Base-by-base conservation (phyloP, 1,139 yeast genomes). In the Kazachstania sp. region DNA sequence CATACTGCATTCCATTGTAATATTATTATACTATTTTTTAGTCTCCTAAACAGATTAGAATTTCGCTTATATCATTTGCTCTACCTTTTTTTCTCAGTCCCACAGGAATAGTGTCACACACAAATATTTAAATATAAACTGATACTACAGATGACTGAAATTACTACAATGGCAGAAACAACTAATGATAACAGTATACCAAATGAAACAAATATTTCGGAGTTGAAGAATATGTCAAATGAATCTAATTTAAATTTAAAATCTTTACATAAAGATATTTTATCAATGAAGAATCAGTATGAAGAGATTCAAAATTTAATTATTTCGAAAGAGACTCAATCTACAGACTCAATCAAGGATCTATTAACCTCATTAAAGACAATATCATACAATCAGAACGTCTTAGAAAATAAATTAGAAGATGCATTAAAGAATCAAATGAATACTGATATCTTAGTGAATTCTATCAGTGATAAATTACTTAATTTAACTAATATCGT, bases 361-460 rank as follows among this genome's bases (percentile, higher is more conserved):
- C 44, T 62, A 32, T 47, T 59, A 15, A 46, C 52, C 11, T 54
- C 65, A 9, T 49, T 63, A 23, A 59, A 58, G 46, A 62, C 59
- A 13, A 47, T 65, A 7, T 54, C 64, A 11, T 59, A 63, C 41
- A 65, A 65, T 45, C 68, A 65, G 47, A 49, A 57, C n/a, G 60
- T 61, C 2, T 49, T 65, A 31, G 67, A 65, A 47, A 63, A 59
- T 48, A 64, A 60, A 48, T 45, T 64, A 20, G 67, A 64, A 38
- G 69, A 65, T 49, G 53, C 60, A 28, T 47, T 64, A 46, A 63
- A 57, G 41, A 65, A 65, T 49, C 69, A 65, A 47, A 55, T 58
- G 52, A 63, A 64, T 47, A 62, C 69, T 6, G 69, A 65, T 50
- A 49, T 59, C 4, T 48, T 63, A 29, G 64, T 65, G 11, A 65